A percentile compares a stretch with the other conserved stretches of the same genome.
phyloP scores from a whole-genome alignment of 257 asterid species.

The Knoxia roxburghii region DNA sequence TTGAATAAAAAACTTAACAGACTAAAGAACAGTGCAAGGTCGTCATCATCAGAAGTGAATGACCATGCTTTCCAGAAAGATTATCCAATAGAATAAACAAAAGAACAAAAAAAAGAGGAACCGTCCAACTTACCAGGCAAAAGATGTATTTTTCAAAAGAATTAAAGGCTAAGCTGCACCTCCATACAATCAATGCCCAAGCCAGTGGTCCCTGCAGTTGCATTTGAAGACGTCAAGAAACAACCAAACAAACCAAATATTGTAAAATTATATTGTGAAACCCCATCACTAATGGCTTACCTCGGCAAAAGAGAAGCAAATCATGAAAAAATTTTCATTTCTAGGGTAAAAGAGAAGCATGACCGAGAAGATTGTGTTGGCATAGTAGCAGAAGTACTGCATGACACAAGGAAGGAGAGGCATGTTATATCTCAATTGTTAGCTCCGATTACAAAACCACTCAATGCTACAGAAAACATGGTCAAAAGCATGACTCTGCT shows the following conservation, averaged over 20 bases:
- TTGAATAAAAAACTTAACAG: neutral
- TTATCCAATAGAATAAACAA: neutral
- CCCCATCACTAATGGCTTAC: constrained; percentile 31
- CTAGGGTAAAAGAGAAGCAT: constrained; percentile 73
- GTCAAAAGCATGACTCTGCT: neutral
- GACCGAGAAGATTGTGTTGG: constrained; percentile 79
- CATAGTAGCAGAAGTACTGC: constrained; percentile 97
- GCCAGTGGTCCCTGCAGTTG: constrained; percentile 98
- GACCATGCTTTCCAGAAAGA: neutral
- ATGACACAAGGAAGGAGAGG: constrained; percentile 13
- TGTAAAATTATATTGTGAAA: constrained; percentile 11
- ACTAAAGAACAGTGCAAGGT: neutral
- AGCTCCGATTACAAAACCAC: neutral
- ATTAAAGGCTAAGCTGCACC: constrained; percentile 92
- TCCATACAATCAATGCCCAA: constrained; percentile 97
- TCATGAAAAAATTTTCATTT: constrained; percentile 95
- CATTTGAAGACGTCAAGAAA: constrained; percentile 4
- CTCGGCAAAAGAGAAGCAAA: constrained; percentile 98
- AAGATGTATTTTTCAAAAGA: constrained; percentile 97
- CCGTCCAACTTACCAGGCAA: constrained; percentile 65
- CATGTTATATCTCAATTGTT: neutral
- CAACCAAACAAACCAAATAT: neutral
- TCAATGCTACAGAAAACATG: neutral
- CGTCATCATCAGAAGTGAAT: neutral
- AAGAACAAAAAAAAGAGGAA: neutral